A percentile compares a stretch with the other conserved stretches of the same genome.
Conservation (phyloP, 805 yeast species). For the Zygoascus biomembranicola region DNA sequence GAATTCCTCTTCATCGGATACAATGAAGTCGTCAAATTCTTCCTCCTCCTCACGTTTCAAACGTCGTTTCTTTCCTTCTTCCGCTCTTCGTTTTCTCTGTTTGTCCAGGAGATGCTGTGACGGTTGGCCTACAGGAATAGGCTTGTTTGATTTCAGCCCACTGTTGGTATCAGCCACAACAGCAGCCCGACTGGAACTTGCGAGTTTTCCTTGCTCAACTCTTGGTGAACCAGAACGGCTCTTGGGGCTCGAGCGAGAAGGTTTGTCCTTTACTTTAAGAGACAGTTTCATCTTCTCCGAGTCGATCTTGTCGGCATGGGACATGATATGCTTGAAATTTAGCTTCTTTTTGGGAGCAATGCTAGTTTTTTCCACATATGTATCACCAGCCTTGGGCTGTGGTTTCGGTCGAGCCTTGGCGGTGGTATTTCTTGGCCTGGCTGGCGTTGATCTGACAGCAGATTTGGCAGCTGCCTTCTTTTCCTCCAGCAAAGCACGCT, state of each 20-base stretch:
- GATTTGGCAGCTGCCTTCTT: slow-evolving; percentile 10
- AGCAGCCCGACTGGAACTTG: neutral
- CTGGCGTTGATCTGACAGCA: slow-evolving; percentile 30
- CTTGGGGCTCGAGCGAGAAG: neutral
- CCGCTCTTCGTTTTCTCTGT: slow-evolving; percentile 25
- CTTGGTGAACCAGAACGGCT: neutral
- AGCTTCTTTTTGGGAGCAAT: slow-evolving; percentile 30
- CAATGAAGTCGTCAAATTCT: slow-evolving; percentile 50
- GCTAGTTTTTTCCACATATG: neutral
- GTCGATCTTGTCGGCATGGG: slow-evolving; percentile 56
- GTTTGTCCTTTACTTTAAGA: slow-evolving; percentile 36
- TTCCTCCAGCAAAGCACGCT: slow-evolving; percentile 15
- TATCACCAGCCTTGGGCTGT: neutral
- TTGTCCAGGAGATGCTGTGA: slow-evolving; percentile 38
- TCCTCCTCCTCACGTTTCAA: slow-evolving; percentile 34
- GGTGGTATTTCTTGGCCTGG: neutral
- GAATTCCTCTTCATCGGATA: slow-evolving; percentile 43
- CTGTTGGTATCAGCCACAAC: neutral
- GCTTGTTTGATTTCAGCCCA: neutral
- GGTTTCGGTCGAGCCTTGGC: neutral
- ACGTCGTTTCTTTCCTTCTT: slow-evolving; percentile 12
- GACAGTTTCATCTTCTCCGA: slow-evolving; percentile 36
- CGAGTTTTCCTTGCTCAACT: neutral
- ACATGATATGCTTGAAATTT: slow-evolving; percentile 61
- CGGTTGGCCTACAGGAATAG: slow-evolving; percentile 17